Base-by-base conservation (phyloP, 1,284 basidiomycete genomes). In the Singerocomus inundabilis region DNA sequence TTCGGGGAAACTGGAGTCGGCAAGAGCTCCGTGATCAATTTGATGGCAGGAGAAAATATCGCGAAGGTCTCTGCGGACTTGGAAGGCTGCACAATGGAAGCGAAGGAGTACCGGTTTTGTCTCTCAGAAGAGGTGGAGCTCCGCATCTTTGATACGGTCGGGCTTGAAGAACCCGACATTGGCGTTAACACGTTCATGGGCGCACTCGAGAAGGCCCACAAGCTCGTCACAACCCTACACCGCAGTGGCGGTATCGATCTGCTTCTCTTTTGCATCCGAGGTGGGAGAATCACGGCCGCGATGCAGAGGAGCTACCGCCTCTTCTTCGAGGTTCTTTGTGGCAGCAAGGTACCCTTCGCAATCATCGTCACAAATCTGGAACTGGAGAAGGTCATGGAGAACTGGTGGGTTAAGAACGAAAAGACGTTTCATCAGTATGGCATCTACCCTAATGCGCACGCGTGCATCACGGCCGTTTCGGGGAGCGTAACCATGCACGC, bases 341-440 rank as follows among this genome's bases (percentile, higher is more conserved):
- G 68, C 49, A 55, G 57, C 18, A 30, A 51, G 7, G 67, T 75
- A 24, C 73, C 72, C n/a, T 61, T 72, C 50, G 66, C 69, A 3
- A 9, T 71, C 13, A 61, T 68, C n/a, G 51, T 74, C 25, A 75
- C 72, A 2, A 62, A 72, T 5, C 61, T 73, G 3, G 74, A 75
- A 48, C 48, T 60, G 7, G 71, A 75, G 29, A 10, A 26, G 0
- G 12, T 43, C 12, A 67, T 66, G 64, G 67, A 70, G 25, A 10
- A 36, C 10, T 67, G 68, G 64, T 70, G 68, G 64, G 38, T 29
- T 5, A 57, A 62, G 36, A 69, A 70, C 6, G 16, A 25, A 28
- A 48, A 39, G 0, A 48, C 44, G 36, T 41, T 67, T 5, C 54
- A 60, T 6, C 61, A 47, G 29, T 57, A 60, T 11, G 62, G 65